These are phyloP conservation scores for Petrea volubilis DNA, from an alignment of 257 asterid genomes.

Conservation along the genomic window DNA sequence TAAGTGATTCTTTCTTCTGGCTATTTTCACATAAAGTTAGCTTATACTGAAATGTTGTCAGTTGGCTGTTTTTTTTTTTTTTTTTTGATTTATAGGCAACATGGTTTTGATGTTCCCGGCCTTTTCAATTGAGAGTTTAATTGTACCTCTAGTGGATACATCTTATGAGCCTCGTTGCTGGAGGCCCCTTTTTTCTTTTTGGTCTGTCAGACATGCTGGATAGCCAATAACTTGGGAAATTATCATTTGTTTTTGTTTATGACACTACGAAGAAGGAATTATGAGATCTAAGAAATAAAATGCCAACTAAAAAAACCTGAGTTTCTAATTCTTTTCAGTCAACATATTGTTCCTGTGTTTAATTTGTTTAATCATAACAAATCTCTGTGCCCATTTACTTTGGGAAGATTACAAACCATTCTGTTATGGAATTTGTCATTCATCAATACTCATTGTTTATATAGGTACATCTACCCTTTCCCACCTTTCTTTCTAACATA, in stretches of 20 bases:
- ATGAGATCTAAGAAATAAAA: too few species aligned
- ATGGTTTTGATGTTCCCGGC: neutral
- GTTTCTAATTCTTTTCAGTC: neutral
- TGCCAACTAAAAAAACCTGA: too few species aligned
- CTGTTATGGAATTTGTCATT: neutral
- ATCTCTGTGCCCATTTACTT: neutral
- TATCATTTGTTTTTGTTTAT: too few species aligned
- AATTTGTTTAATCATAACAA: neutral
- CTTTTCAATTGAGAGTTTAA: neutral
- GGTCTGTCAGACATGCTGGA: too few species aligned
- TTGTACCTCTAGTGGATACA: too few species aligned
- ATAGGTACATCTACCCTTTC: neutral
- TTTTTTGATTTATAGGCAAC: neutral
- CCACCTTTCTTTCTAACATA: neutral
- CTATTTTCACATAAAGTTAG: constrained; percentile 3
- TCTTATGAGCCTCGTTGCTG: too few species aligned
- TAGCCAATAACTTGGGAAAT: too few species aligned
- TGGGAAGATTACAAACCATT: neutral
- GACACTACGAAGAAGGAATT: too few species aligned
- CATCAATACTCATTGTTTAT: neutral
- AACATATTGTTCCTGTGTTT: neutral
- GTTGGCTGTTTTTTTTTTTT: neutral
- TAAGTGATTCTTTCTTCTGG: constrained; percentile 44
- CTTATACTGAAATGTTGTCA: neutral
- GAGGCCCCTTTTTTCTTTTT: too few species aligned